Conservation (phyloP, 1,284 basidiomycete species). For the Amylostereum areolatum region DNA sequence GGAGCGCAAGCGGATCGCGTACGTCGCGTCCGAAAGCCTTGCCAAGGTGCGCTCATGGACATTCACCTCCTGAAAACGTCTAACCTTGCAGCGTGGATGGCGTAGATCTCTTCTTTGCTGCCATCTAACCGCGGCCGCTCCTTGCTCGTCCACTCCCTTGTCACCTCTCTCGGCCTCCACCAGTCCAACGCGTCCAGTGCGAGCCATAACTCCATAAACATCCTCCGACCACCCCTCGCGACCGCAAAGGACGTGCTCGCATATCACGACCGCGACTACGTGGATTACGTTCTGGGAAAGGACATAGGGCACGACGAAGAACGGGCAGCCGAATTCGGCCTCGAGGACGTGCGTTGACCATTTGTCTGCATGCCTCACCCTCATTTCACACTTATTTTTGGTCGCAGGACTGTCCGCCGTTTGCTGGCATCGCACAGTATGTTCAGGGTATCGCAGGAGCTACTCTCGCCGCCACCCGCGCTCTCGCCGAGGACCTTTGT, state of each 20-base stretch:
- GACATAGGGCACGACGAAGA: conserved; percentile 18
- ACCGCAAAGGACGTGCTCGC: conserved; percentile 42
- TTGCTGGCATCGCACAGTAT: conserved; percentile 66
- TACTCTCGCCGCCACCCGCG: conserved; percentile 64
- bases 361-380: neutral
- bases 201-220: conserved; percentile 23
- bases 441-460: conserved; percentile 72
- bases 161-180: conserved; percentile 54
- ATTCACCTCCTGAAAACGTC: conserved; percentile 2
- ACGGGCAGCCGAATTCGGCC: conserved; percentile 43
- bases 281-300: conserved; percentile 44
- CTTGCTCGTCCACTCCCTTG: conserved; percentile 70
- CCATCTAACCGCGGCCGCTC: conserved; percentile 85
- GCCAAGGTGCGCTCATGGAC: conserved; percentile 30
- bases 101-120: conserved; percentile 59
- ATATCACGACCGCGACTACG: conserved; percentile 55
- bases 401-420: conserved; percentile 76
- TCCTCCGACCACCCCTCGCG: conserved; percentile 49
- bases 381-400: conserved; percentile 2
- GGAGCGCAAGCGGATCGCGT: conserved; percentile 24
- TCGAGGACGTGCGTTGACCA: conserved; percentile 53
- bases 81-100: conserved; percentile 15
- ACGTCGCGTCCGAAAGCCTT: conserved; percentile 55
- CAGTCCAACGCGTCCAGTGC: conserved; percentile 15
- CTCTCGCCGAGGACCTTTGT: conserved; percentile 45